A percentile compares a stretch with the other conserved stretches of the same genome.
phyloP scores from a whole-genome alignment of 257 asterid genomes.

The Jacaranda mimosifolia region DNA sequence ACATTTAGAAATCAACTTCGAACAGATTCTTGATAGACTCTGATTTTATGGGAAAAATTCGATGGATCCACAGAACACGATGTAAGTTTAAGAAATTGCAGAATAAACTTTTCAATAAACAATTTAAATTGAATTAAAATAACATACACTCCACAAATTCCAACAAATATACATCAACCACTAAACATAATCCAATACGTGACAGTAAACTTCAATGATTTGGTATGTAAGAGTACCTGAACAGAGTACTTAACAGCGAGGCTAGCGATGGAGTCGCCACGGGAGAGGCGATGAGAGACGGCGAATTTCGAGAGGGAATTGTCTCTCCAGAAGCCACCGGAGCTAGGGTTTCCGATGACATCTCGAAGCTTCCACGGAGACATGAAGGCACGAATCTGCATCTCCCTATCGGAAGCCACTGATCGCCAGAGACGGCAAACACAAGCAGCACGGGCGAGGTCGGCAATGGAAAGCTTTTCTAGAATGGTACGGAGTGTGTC shows the following conservation, averaged over 20 bases:
- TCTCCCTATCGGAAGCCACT: conserved; percentile 82
- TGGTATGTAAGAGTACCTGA: conserved; percentile 60
- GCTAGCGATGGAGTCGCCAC: conserved; percentile 82
- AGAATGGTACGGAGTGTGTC: conserved; percentile 87
- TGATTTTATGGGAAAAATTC: background rate
- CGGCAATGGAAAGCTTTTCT: conserved; percentile 66
- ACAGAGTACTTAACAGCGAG: conserved; percentile 97
- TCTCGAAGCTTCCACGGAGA: conserved; percentile 86
- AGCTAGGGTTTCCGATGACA: conserved; percentile 81
- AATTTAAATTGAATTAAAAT: background rate
- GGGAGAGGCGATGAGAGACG: conserved; percentile 75
- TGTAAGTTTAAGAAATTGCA: background rate
- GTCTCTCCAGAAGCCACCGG: conserved; percentile 91
- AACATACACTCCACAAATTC: background rate
- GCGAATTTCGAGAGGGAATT: conserved; percentile 85
- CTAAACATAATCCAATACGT: conserved; percentile 16
- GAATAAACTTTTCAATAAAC: background rate
- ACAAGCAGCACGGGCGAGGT: conserved; percentile 90
- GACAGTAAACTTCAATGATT: background rate
- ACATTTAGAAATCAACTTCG: background rate
- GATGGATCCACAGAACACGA: conserved; percentile 2
- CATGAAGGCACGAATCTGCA: conserved; percentile 75
- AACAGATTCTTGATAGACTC: background rate
- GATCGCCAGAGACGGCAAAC: conserved; percentile 79
- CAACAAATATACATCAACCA: background rate